Evolutionary conservation across 495 filamentous ascomycete genomes (phyloP), one percentile per base, ranked within the genome.

Genomic region (Beverwykella pulmonaria): DNA sequence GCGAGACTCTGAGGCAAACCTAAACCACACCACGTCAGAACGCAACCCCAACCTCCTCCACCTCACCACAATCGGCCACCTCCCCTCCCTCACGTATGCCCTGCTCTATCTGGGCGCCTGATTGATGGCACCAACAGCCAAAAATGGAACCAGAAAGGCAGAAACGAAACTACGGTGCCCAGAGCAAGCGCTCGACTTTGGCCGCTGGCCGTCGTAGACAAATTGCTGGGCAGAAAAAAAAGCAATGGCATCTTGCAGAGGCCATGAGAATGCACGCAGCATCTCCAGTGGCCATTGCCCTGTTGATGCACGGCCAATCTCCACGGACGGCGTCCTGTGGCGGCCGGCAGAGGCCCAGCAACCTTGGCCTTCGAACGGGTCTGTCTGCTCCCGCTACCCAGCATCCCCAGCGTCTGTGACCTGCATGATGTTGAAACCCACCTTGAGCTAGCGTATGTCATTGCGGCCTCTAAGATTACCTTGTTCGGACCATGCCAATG

Each of bases 371-470:
- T 57, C 44, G 46, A 59, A 63, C 65, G 65, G 65, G 53, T 63
- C 65, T 46, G 25, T 26, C 46, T 59, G 53, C 44, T 68, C 64
- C 64, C 64, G 64, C 59, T 20, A 59, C 59, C 65, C 50, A 55
- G 30, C 10, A 29, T 50, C 26, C 27, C 60, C 53, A 49, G 53
- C 47, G 53, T 55, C 25, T 49, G 66, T 26, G 56, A 49, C 61
- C 22, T 72, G 70, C 70, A 72, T 72, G 65, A 67, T 55, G 49
- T 69, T 69, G 70, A 72, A 72, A 72, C 70, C 66, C 58, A 63
- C 52, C 61, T 67, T 54, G 53, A 64, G 60, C 67, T 72, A 72
- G 70, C 63, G 65, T 48, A 14, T 30, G 20, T 59, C 27, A 53
- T 48, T 44, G 54, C 53, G 41, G 53, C 57, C 55, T 66, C 53